Base-by-base conservation (phyloP, 1,284 basidiomycete species). In the Pyrrhoderma noxium region DNA sequence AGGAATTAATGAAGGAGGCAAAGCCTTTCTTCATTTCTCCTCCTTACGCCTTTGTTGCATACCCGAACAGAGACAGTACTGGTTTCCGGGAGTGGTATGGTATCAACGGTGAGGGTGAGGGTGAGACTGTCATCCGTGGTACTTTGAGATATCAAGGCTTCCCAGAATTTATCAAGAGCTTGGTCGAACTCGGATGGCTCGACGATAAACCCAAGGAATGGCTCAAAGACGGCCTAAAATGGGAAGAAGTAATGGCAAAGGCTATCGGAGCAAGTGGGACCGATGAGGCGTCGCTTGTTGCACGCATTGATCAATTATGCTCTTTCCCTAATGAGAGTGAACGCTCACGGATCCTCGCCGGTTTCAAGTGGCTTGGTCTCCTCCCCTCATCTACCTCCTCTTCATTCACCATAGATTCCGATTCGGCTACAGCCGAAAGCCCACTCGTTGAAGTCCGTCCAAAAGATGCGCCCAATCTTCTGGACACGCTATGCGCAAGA, bases 121-220 rank as follows among this genome's bases (percentile, higher is more conserved):
- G 90, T 14, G 81, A 97, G 72, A 95, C 92, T 8, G 77, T 95
- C 53, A 78, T 97, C 53, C 82, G 96, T 44, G 95, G 96, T 42
- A 99, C 96, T 5, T 74, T 99, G 66, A 80, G 96, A 55, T 99
- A 95, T 75, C 91, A 94, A 65, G 94, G 94, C 55, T 98, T 98
- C 90, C 93, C 93, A n/a, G 87, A 91, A 69, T 96, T 99, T 67
- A 85, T 99, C 68, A 82, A 80, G 61, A 84, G 85, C 4, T 79
- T 97, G 57, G 93, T 96, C 46, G 76, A 90, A 63, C 73, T 97
- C 49, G 93, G 93, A 23, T 95, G 90, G 80, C 72, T 99, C 57
- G 80, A 91, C 64, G 81, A 86, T 59, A 70, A 71, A 25, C 74
- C 76, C 59, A 88, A 93, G 73, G 81, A 80, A 16, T 96, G 87